Evolutionary conservation across 140 eudicot genomes (phyloP).

Genomic region (Senecio squalidus): DNA sequence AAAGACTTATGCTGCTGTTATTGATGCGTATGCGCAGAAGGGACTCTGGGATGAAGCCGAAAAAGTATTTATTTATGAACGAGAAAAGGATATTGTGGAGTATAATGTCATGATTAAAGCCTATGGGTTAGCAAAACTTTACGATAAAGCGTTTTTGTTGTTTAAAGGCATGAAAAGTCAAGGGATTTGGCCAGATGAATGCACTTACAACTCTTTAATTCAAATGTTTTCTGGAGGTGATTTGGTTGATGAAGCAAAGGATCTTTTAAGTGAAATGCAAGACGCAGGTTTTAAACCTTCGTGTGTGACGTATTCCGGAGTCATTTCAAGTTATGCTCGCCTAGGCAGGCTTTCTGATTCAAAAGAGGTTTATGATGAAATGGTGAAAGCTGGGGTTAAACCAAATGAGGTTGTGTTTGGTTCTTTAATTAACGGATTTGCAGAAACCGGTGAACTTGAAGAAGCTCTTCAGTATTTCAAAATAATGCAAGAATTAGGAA

Average conservation of each 20-base stretch:
- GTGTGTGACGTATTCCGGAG: slow-evolving; percentile 53
- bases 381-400: slow-evolving; percentile 48
- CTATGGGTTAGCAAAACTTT: slow-evolving; percentile 62
- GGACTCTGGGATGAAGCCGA: slow-evolving; percentile 97
- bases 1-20: slow-evolving; percentile 54
- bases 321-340: slow-evolving; percentile 56
- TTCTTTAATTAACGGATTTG: slow-evolving; percentile 71
- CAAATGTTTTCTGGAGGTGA: slow-evolving; percentile 74
- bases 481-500: slow-evolving; percentile 64
- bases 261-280: slow-evolving; percentile 57
- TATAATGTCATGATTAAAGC: slow-evolving; percentile 89
- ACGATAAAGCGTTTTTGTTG: slow-evolving; percentile 60
- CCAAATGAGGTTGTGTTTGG: slow-evolving; percentile 85
- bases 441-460: slow-evolving; percentile 59
- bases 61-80: slow-evolving; percentile 43
- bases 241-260: slow-evolving; percentile 53
- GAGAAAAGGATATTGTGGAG: slow-evolving; percentile 63
- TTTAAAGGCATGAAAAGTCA: slow-evolving; percentile 73
- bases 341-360: slow-evolving; percentile 51
- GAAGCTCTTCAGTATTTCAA: slow-evolving; percentile 61
- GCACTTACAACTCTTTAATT: slow-evolving; percentile 78
- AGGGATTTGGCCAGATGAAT: slow-evolving; percentile 85
- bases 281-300: slow-evolving; percentile 54
- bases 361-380: slow-evolving; percentile 49
- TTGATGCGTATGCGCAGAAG: slow-evolving; percentile 70